A percentile compares a stretch with the other conserved stretches of the same genome.
These are phyloP conservation scores for Annona squamosa DNA, from an alignment of 164 flowering plant species.

Conservation along the genomic window DNA sequence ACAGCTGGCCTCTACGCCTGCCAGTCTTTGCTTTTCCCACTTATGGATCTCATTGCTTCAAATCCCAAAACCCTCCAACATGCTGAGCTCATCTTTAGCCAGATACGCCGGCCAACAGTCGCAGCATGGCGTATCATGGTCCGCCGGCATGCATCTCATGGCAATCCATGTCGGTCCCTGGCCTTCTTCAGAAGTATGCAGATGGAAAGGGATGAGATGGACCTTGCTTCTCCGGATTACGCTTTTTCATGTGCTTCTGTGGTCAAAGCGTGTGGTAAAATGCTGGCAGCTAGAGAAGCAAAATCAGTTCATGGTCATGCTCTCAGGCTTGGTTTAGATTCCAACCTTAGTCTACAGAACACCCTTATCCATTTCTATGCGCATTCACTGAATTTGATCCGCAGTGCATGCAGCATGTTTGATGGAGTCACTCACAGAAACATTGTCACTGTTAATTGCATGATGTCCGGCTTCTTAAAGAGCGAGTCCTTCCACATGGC, in stretches of 20 bases:
- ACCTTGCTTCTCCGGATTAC: slow-evolving; percentile 4
- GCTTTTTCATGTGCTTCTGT: slow-evolving; percentile 24
- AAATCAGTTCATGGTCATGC: slow-evolving; percentile 22
- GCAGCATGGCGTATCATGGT: slow-evolving; percentile 13
- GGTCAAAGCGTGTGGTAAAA: slow-evolving; percentile 24
- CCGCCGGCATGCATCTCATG: slow-evolving; percentile 11
- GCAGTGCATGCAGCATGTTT: slow-evolving; percentile 16
- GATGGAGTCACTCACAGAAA: slow-evolving; percentile 18
- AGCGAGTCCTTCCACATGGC: slow-evolving; percentile 17
- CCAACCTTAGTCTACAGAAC: slow-evolving; percentile 19
- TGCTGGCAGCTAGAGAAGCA: slow-evolving; percentile 17
- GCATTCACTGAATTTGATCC: slow-evolving; percentile 11
- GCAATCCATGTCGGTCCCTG: slow-evolving; percentile 15
- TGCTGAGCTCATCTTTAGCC: slow-evolving; percentile 6
- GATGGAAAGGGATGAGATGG: background rate
- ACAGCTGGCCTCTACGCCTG: slow-evolving; percentile 2
- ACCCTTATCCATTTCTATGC: slow-evolving; percentile 22
- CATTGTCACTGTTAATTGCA: slow-evolving; percentile 20
- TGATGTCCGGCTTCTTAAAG: slow-evolving; percentile 24
- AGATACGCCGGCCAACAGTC: slow-evolving; percentile 9
- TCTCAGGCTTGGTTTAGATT: slow-evolving; percentile 22
- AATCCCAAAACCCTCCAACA: slow-evolving; percentile 9
- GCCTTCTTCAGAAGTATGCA: slow-evolving; percentile 18
- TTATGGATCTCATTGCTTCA: slow-evolving; percentile 7
- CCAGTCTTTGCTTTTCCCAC: slow-evolving; percentile 6